phyloP scores from a whole-genome alignment of 2,329 filamentous ascomycete genomes.

The Fusarium nygamai region DNA sequence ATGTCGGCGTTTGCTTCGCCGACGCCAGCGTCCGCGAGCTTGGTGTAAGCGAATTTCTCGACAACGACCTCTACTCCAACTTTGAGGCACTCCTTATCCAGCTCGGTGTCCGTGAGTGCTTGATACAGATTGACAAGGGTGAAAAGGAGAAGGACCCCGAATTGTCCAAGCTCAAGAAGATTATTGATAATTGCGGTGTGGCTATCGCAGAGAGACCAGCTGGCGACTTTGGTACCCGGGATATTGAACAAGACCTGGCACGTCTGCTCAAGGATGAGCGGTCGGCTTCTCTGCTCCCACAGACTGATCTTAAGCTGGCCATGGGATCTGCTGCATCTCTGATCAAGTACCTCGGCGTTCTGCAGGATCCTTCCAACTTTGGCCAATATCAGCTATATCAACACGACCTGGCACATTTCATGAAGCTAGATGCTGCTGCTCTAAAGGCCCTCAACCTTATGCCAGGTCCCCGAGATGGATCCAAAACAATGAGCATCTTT shows the following conservation, averaged over 20 bases:
- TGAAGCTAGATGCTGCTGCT: conserved; percentile 97
- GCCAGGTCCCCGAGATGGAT: conserved; percentile 91
- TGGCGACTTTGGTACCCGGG: conserved; percentile 84
- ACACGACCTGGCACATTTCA: conserved; percentile 95
- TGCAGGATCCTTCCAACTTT: conserved; percentile 94
- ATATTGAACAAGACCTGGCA: conserved; percentile 95
- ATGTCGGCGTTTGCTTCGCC: conserved; percentile 94
- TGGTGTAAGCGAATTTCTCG: conserved; percentile 97
- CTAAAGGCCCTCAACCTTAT: conserved; percentile 95
- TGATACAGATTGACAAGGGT: conserved; percentile 80
- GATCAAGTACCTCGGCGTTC: conserved; percentile 91
- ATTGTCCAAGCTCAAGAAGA: conserved; percentile 84
- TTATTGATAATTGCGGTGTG: conserved; percentile 92
- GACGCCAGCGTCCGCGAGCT: conserved; percentile 96
- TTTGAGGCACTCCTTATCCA: conserved; percentile 97
- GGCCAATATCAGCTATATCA: conserved; percentile 98
- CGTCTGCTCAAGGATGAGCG: conserved; percentile 88
- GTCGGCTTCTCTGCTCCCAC: conserved; percentile 78
- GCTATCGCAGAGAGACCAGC: conserved; percentile 83
- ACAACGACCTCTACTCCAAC: conserved; percentile 98
- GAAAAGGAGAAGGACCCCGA: conserved; percentile 92
- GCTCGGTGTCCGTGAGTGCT: conserved; percentile 91
- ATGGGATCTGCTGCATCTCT: conserved; percentile 95
- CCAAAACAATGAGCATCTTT: conserved; percentile 98
- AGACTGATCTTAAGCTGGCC: conserved; percentile 92